These are phyloP conservation scores for Aspergillus flavus DNA, from an alignment of 2,329 filamentous ascomycete genomes.

Conservation along the genomic window DNA sequence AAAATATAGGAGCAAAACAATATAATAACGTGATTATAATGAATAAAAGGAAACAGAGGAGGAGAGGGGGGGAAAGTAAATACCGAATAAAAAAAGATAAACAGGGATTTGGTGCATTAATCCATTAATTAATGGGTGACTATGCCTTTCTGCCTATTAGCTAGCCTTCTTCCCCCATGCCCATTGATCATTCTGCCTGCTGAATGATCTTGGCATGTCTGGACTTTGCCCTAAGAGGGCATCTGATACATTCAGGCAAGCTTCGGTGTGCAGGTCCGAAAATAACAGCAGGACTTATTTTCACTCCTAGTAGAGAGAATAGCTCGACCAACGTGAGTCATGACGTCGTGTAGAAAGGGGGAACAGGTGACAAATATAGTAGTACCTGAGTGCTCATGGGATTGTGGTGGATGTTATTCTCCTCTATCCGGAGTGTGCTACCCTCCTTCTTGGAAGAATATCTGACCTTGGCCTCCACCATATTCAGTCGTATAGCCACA, in stretches of 20 bases:
- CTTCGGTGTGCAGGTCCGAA: slow-evolving; percentile 10
- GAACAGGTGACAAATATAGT: slow-evolving; percentile 30
- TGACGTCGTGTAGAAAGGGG: slow-evolving; percentile 18
- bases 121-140: neutral
- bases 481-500: slow-evolving; percentile 12
- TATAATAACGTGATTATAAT: neutral
- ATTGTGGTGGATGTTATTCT: slow-evolving; percentile 22
- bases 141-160: neutral
- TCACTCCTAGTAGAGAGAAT: slow-evolving; percentile 3
- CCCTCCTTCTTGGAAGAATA: slow-evolving; percentile 22
- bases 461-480: slow-evolving; percentile 18
- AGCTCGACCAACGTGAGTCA: slow-evolving; percentile 28
- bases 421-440: slow-evolving; percentile 26
- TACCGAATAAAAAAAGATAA: neutral
- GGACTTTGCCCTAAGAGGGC: slow-evolving; percentile 17
- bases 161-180: slow-evolving; percentile 14
- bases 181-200: slow-evolving; percentile 20
- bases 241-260: slow-evolving; percentile 25
- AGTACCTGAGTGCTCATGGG: slow-evolving; percentile 31
- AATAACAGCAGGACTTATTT: neutral
- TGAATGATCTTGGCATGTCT: slow-evolving; percentile 22
- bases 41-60: neutral
- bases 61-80: too few relatives aligned
- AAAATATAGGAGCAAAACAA: neutral
- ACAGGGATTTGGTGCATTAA: neutral